Conservation (phyloP, 148 eudicot genomes). For the Polygonum maritimum region DNA sequence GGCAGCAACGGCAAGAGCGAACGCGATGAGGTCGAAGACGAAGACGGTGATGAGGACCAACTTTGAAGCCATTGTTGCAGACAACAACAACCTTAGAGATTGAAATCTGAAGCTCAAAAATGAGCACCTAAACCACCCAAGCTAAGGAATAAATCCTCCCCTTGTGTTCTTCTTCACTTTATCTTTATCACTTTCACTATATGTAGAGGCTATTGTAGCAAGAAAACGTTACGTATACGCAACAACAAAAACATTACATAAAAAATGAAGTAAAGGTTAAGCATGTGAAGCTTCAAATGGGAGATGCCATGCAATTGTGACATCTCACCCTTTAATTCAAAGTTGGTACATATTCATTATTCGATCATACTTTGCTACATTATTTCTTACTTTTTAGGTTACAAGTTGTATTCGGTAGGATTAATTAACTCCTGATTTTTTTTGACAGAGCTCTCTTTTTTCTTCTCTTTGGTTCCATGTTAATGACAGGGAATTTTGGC, state of each 20-base stretch:
- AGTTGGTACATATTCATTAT: background rate
- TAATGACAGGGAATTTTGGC: background rate
- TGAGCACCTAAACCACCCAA: background rate
- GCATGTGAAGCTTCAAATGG: constrained; percentile 6
- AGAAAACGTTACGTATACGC: constrained; percentile 4
- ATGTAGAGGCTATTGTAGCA: background rate
- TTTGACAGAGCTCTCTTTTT: background rate
- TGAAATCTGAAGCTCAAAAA: background rate
- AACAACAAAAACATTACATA: background rate
- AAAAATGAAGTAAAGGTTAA: constrained; percentile 4
- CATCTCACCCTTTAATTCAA: background rate
- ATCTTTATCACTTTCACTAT: background rate
- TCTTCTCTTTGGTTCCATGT: background rate
- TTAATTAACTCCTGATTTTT: background rate
- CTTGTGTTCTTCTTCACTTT: background rate
- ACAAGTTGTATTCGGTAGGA: background rate
- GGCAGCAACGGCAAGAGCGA: constrained; percentile 78
- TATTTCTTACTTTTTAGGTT: background rate
- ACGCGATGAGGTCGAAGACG: constrained; percentile 55
- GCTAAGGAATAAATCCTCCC: background rate
- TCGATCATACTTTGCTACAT: background rate
- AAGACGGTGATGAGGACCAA: constrained; percentile 31
- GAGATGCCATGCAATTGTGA: background rate
- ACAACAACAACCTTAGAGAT: background rate
- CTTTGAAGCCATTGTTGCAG: constrained; percentile 57